Base-by-base conservation (phyloP, 805 yeast species). In the Metschnikowia santaceciliae region DNA sequence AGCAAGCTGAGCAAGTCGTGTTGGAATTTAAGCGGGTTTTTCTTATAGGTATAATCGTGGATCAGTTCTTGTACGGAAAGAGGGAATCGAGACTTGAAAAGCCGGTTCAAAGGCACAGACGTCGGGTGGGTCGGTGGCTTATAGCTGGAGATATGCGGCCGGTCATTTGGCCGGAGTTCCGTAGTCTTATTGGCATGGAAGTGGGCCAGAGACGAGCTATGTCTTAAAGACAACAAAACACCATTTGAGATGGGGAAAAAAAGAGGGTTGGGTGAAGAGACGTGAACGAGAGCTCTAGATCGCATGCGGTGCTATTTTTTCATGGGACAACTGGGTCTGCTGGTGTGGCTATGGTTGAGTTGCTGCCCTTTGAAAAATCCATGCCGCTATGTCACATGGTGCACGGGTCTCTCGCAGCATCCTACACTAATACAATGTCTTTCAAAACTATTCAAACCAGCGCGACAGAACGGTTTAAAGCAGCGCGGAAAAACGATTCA, bases 41-140 rank as follows among this genome's bases (percentile, higher is more conserved):
- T 58, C 34, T 76, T 64, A 17, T 58, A 59, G 6, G 62, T 52
- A 58, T 71, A 86, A 65, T 86, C 86, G n/a, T 63, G 62, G 23
- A 79, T 57, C 17, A 88, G 83, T 42, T 83, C 79, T 4, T 61
- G 58, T 0, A 81, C 53, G 5, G 80, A 64, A 11, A 84, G 67
- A 0, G 92, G 92, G 61, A 86, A 86, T 41, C 76, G 70, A 48
- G 72, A 74, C 7, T 79, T 70, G 23, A 83, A 65, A 13, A 86
- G 71, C 56, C 80, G 78, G 20, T 70, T 64, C 6, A 85, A 54
- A 0, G 90, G 89, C 0, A 84, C 77, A 0, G 89, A 88, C 0
- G 84, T 75, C 1, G 91, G 91, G 22, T 85, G 81, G 0, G 84
- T 82, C 0, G 89, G 75, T 23, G 83, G 62, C 52, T 67, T 76